Evolutionary conservation across 2,329 filamentous ascomycete genomes (phyloP), one percentile per base, ranked within the genome.

Genomic region (Ophiostoma angusticollis): DNA sequence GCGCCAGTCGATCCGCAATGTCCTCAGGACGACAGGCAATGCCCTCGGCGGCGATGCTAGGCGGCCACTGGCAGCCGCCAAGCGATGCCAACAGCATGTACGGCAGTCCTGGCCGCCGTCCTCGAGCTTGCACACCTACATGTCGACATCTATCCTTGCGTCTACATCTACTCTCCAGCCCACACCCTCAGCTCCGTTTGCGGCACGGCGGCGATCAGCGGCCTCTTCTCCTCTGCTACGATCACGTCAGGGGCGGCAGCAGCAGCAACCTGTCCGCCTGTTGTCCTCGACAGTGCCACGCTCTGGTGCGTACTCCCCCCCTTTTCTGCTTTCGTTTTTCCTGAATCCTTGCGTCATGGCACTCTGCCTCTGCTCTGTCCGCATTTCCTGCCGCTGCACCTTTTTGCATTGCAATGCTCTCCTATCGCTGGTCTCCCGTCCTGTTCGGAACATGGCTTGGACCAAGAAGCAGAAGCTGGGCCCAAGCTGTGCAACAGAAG

Each of bases 201-300:
- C 34, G 35, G 37, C 29, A 18, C 37, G 24, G 19, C 30, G 16
- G 35, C 37, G 34, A 43, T 40, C 34, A 34, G 25, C 34, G 19
- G n/a, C 34, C 6, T 16, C 35, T 18, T 21, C 37, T 11, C 17
- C 17, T 23, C 35, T 21, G 27, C 23, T 31, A 24, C 28, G 18
- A 29, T 31, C 39, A 42, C 42, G 32, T 31, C 43, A 42, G 39
- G 39, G 36, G n/a, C 39, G 37, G n/a, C n/a, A n/a, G n/a, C n/a
- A n/a, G n/a, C n/a, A n/a, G n/a, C n/a, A n/a, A n/a, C n/a, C n/a
- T 21, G 35, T 21, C 24, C 28, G 45, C 22, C 32, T 40, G 39
- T 37, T 48, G 36, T 48, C 46, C 4, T 37, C 45, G 19, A 47
- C 46, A 23, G 42, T 43, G 21, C 40, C 46, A 30, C 36, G 39